Evolutionary conservation across 257 asterid species (phyloP).

Genomic region (Nicotiana noctiflora): DNA sequence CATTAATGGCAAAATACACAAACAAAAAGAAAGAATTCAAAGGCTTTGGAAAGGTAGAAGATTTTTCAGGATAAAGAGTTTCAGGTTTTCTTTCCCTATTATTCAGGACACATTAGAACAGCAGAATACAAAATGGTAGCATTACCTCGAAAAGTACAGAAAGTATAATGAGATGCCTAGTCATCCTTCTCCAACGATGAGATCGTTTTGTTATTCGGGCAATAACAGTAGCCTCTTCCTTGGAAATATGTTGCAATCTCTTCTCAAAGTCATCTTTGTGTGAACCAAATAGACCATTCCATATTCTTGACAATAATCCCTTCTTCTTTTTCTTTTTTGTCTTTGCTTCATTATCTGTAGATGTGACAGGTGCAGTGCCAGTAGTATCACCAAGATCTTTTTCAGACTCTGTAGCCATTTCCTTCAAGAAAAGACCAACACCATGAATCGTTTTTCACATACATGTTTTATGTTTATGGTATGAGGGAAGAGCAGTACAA

Average conservation of each 20-base stretch:
- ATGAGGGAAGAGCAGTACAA: background rate
- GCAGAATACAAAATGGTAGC: constrained; percentile 4
- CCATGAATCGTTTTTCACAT: background rate
- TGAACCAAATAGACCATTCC: constrained; percentile 58
- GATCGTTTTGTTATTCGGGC: constrained; percentile 59
- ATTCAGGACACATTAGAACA: background rate
- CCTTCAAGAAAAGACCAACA: constrained; percentile 12
- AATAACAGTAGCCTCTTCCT: constrained; percentile 79
- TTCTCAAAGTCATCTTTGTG: constrained; percentile 79
- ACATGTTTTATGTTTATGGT: background rate
- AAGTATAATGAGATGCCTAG: constrained; percentile 49
- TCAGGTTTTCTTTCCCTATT: background rate
- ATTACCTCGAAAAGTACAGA: constrained; percentile 73
- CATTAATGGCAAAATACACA: background rate
- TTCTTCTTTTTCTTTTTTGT: constrained; percentile 48
- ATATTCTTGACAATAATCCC: constrained; percentile 66
- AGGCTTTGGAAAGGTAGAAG: background rate
- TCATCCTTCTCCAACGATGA: constrained; percentile 50
- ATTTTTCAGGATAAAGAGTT: background rate
- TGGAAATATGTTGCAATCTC: constrained; percentile 75
- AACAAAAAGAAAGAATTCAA: background rate
- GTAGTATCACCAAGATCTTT: constrained; percentile 37
- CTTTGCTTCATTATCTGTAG: constrained; percentile 37
- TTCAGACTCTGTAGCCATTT: constrained; percentile 56
- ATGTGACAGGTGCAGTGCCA: constrained; percentile 21